These are phyloP conservation scores for Cercis canadensis DNA, from an alignment of 306 rosid genomes.

Conservation along the genomic window DNA sequence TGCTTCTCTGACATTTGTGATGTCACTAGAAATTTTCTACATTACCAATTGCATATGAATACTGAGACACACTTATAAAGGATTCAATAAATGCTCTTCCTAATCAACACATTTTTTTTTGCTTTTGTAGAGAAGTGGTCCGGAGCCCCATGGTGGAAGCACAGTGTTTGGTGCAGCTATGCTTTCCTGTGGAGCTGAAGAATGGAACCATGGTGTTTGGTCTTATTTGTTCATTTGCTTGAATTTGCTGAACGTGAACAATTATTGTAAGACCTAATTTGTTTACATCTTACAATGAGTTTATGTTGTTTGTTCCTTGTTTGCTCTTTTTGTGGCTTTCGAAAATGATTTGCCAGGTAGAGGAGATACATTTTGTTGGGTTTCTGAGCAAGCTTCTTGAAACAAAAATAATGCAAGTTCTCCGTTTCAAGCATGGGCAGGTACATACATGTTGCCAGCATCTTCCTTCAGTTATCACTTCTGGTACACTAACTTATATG, in stretches of 20 bases:
- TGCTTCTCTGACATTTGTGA: constrained; percentile 30
- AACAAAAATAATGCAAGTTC: constrained; percentile 90
- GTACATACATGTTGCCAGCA: constrained; percentile 43
- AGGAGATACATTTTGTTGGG: constrained; percentile 88
- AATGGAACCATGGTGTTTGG: constrained; percentile 80
- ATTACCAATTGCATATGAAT: constrained; percentile 19
- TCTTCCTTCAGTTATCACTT: constrained; percentile 28
- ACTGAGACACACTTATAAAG: constrained; percentile 12
- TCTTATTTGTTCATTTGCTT: constrained; percentile 6
- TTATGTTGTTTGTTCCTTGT: constrained; percentile 20
- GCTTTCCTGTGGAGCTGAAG: constrained; percentile 88
- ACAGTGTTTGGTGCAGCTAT: constrained; percentile 91
- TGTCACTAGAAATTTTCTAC: constrained; percentile 24
- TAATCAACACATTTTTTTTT: constrained; percentile 35
- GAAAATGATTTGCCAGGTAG: constrained; percentile 66
- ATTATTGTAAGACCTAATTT: constrained; percentile 21
- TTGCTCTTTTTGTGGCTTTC: constrained; percentile 28
- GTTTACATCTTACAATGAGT: constrained; percentile 27
- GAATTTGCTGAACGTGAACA: constrained; percentile 24
- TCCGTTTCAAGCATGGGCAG: constrained; percentile 96
- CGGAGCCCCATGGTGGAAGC: constrained; percentile 97
- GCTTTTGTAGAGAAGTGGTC: constrained; percentile 80
- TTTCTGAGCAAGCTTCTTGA: constrained; percentile 95
- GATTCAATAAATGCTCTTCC: constrained; percentile 43
- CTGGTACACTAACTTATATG: constrained; percentile 37